phyloP scores from a whole-genome alignment of 768 basidiomycete species.

The Mycena filopes region DNA sequence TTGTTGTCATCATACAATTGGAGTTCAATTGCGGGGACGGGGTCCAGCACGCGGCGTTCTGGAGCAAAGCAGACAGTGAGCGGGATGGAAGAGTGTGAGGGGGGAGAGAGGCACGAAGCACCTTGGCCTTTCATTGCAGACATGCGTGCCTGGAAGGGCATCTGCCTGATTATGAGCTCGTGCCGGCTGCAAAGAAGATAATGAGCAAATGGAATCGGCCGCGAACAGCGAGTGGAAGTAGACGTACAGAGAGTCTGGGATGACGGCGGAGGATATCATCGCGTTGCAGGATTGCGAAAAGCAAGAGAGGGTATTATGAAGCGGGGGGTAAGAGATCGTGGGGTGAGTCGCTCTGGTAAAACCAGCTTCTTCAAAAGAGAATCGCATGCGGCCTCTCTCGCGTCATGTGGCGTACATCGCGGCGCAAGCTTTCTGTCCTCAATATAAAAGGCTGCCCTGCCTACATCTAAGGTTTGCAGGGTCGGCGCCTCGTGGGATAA shows the following conservation, averaged over 20 bases:
- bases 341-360: background rate
- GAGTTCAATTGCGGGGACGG: conserved; percentile 6
- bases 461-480: conserved; percentile 15
- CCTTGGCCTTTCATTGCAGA: background rate
- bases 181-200: background rate
- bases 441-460: background rate
- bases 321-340: background rate
- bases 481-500: conserved; percentile 16
- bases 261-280: no score
- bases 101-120: background rate
- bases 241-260: conserved; percentile 7
- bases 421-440: conserved; percentile 7
- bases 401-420: conserved; percentile 21
- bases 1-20: no score
- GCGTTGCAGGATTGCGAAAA: no score
- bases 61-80: background rate
- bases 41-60: conserved; percentile 17
- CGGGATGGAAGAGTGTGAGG: background rate
- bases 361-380: background rate
- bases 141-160: conserved; percentile 3
- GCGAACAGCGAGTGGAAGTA: background rate
- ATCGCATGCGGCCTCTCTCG: conserved; percentile 2
- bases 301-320: no score
- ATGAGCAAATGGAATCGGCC: background rate
- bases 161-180: conserved; percentile 7